Base-by-base conservation (phyloP, 805 yeast genomes). In the Saccharomycopsis synnaedendra region DNA sequence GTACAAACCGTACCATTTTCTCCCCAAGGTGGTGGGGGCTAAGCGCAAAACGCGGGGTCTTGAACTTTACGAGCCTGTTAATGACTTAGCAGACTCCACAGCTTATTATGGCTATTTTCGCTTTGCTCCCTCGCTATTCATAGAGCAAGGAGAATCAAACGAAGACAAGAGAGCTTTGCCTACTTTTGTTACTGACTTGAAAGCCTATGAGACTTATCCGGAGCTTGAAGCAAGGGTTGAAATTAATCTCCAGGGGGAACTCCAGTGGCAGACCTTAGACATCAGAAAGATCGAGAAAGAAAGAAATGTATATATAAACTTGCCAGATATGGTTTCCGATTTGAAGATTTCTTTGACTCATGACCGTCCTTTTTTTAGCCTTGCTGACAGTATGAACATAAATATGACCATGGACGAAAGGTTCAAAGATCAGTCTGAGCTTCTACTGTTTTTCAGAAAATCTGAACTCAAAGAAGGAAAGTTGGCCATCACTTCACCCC, bases 161-260 rank as follows among this genome's bases (percentile, higher is more conserved):
- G 32, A 40, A 27, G 32, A 40, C n/a, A 10, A 40, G 8, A 40
- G 28, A 34, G 42, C 7, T 11, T 38, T 7, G 19, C 41, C 19
- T 19, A 19, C 19, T 7, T 35, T 31, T n/a, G 37, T 10, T 5
- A 41, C 45, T 6, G 42, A 51, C 6, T 34, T 44, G 8, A 51
- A 36, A 5, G 42, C 52, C n/a, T 55, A 60, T 43, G 57, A 61
- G 41, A 55, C 61, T 39, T 66, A 66, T 43, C 80, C 80, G 0
- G 74, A 78, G 1, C 60, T 76, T 5, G 81, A 76, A 55, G 59
- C 76, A 41, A 74, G 78, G 76, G 58, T 69, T 41, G 71, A 66
- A 43, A 57, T 72, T 45, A 61, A 60, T 9, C 60, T 62, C 5
- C 46, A 51, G 19, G 61, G 60, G 9, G 59, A 54, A 38, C 65